Base-by-base conservation (phyloP, 2,329 filamentous ascomycete genomes). In the Pseudogymnoascus sp. region DNA sequence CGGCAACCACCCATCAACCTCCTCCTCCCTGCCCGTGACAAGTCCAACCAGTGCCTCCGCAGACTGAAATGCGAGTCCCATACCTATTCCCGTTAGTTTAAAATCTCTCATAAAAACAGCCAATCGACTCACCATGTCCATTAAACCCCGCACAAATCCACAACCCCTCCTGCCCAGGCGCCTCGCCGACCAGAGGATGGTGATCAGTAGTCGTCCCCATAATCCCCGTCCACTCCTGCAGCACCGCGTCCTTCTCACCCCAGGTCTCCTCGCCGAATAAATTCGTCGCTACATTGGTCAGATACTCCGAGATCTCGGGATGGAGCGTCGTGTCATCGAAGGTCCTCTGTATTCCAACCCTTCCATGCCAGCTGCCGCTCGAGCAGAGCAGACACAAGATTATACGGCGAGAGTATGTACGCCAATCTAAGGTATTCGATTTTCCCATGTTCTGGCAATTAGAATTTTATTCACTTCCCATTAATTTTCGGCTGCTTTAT, bases 171-270 rank as follows among this genome's bases (percentile, higher is more conserved):
- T 78, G 71, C 0, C 71, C 76, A 2, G 77, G 77, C 63, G 83
- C 73, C 64, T 76, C 72, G 0, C 82, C 82, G 0, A 85, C 78
- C 50, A 83, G 76, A 0, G 83, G 82, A 47, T 80, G 73, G 0
- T 78, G 77, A 69, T 86, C 82, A 2, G 77, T 74, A 6, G 77
- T 81, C 66, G 79, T 82, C 0, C 81, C 82, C 80, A 84, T 84
- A 66, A 84, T 81, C 1, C 83, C 83, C 10, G 78, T 79, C 81
- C 82, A 85, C 40, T 79, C 75, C 40, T 68, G 71, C 23, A 77
- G 73, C 11, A 82, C 69, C 5, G 77, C 72, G 3, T 79, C 78
- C 62, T 80, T 78, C 3, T 71, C 70, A 10, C 79, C 80, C 81
- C 81, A 84, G 44, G 74, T 73, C 14, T 66, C 68, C 0, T 53